phyloP scores from a whole-genome alignment of 805 yeast genomes.

The Wickerhamiella musiphila region DNA sequence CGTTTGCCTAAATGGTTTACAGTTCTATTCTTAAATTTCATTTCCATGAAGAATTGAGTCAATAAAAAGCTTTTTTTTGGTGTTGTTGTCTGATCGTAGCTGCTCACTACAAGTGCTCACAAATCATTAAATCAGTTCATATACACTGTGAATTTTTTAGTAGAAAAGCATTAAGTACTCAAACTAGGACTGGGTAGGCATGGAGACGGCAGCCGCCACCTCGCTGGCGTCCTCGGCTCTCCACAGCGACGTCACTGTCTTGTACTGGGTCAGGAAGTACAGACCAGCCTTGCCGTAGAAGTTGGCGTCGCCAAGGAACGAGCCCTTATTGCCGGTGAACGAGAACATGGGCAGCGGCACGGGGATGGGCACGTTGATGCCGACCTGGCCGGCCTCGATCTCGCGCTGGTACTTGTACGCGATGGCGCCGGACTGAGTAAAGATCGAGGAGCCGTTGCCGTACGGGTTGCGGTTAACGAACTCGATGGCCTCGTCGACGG shows the following conservation, averaged over 20 bases:
- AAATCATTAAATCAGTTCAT: no score
- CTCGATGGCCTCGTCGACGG: slow-evolving; percentile 51
- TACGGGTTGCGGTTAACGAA: slow-evolving; percentile 43
- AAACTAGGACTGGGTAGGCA: slow-evolving; percentile 41
- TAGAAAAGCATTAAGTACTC: background rate
- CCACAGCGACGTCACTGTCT: slow-evolving; percentile 60
- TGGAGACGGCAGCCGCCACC: slow-evolving; percentile 39
- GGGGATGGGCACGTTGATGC: slow-evolving; percentile 64
- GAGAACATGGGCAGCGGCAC: slow-evolving; percentile 72
- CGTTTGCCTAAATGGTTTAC: no score
- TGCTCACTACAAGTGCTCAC: no score
- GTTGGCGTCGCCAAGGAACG: slow-evolving; percentile 64
- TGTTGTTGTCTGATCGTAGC: no score
- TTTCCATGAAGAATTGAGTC: no score
- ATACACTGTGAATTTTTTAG: no score
- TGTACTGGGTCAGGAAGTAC: slow-evolving; percentile 53
- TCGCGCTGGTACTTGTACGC: slow-evolving; percentile 53
- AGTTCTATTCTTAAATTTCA: no score
- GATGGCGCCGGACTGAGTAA: slow-evolving; percentile 52
- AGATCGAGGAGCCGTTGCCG: slow-evolving; percentile 58
- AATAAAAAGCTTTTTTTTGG: no score
- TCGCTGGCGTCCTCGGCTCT: slow-evolving; percentile 32
- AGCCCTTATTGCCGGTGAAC: slow-evolving; percentile 59
- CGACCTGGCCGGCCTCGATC: slow-evolving; percentile 61
- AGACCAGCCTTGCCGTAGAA: slow-evolving; percentile 67